phyloP scores from a whole-genome alignment of 768 basidiomycete genomes.

The Pisolithus sp. region DNA sequence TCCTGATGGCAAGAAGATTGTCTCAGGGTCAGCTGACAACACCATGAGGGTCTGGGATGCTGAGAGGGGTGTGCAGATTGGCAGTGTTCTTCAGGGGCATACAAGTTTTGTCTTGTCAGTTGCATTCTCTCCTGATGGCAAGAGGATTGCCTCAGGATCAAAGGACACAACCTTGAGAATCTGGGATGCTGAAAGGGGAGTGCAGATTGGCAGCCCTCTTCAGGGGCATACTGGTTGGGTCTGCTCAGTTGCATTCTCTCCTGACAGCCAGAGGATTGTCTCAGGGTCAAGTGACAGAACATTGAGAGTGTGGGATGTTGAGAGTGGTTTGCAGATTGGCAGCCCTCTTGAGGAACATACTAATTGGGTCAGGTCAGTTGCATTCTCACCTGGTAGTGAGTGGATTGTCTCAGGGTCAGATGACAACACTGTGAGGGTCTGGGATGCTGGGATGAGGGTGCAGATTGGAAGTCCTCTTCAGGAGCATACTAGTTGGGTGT shows the following conservation, averaged over 20 bases:
- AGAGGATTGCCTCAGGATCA: background rate
- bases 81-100: background rate
- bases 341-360: no score
- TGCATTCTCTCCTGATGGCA: slow-evolving; percentile 6
- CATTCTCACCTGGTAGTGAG: no score
- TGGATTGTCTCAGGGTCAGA: no score
- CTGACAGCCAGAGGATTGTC: background rate
- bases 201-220: background rate
- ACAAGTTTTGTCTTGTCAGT: background rate
- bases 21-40: background rate
- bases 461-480: no score
- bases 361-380: no score
- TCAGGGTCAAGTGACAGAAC: no score
- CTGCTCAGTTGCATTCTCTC: slow-evolving; percentile 1
- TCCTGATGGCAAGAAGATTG: background rate
- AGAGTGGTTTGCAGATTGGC: no score
- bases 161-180: background rate
- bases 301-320: no score
- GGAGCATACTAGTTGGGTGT: no score
- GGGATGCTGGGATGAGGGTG: no score
- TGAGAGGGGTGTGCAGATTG: background rate
- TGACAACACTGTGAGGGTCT: no score
- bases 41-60: background rate
- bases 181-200: background rate
- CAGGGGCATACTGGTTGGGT: background rate